phyloP scores from a whole-genome alignment of 148 eudicot species.

The Beta vulgaris region DNA sequence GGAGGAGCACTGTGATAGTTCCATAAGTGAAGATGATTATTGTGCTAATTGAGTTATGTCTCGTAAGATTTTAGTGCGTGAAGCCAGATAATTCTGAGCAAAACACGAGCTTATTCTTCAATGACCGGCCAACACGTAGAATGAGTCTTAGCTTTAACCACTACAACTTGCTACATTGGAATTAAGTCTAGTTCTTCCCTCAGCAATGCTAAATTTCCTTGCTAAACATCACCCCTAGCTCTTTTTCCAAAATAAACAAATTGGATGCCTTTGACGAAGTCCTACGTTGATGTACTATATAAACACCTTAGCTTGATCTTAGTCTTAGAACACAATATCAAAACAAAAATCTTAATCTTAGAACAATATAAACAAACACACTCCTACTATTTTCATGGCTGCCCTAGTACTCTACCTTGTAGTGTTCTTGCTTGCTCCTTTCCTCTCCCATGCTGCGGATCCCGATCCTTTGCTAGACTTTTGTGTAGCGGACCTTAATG shows the following conservation, averaged over 20 bases:
- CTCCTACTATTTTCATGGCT: constrained; percentile 3
- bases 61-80: too few relatives aligned
- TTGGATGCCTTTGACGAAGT: constrained; percentile 2
- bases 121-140: background rate
- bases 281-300: background rate
- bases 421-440: constrained; percentile 18
- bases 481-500: constrained; percentile 35
- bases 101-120: background rate
- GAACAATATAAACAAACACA: background rate
- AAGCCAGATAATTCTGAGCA: background rate
- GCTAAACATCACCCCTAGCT: background rate
- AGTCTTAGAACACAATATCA: background rate
- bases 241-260: background rate
- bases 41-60: background rate
- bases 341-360: too few relatives aligned
- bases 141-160: background rate
- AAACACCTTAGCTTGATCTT: background rate
- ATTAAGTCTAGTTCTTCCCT: background rate
- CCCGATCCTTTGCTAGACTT: constrained; percentile 42
- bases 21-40: too few relatives aligned
- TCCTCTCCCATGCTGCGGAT: constrained; percentile 26
- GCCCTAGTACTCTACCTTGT: constrained; percentile 14
- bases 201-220: background rate
- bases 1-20: too few relatives aligned
- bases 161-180: background rate